A percentile compares a stretch with the other conserved stretches of the same genome.
These are phyloP conservation scores for Mycotypha africana DNA, from an alignment of 371 early-diverging fungal genomes.

Conservation along the genomic window DNA sequence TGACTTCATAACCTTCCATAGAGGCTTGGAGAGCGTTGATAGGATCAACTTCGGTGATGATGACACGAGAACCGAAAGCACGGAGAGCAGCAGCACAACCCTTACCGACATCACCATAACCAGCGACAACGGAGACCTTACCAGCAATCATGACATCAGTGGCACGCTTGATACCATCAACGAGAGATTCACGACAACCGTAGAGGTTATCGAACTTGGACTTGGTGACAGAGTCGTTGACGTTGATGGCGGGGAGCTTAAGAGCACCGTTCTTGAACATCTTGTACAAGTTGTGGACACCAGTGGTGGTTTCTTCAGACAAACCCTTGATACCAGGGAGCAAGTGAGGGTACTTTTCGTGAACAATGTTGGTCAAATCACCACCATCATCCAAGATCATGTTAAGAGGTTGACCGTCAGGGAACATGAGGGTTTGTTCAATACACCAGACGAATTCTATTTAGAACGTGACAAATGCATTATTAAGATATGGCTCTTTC, in stretches of 20 bases:
- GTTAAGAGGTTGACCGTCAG: conserved; percentile 93
- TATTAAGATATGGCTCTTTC: no score
- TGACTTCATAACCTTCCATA: conserved; percentile 99
- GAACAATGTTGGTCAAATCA: conserved; percentile 95
- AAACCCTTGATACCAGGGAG: conserved; percentile 83
- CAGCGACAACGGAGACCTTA: conserved; percentile 97
- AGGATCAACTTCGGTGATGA: conserved; percentile 98
- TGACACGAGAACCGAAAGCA: conserved; percentile 98
- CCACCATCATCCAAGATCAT: conserved; percentile 99
- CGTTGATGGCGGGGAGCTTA: conserved; percentile 98
- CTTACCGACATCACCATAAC: conserved; percentile 99
- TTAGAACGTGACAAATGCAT: no score
- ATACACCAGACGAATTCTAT: conserved; percentile 99
- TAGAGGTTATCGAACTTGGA: conserved; percentile 99
- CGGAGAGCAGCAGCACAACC: conserved; percentile 98
- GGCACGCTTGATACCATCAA: conserved; percentile 99
- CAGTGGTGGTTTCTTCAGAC: conserved; percentile 99
- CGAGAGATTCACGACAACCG: conserved; percentile 99
- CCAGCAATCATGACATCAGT: conserved; percentile 99
- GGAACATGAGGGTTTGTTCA: conserved; percentile 94
- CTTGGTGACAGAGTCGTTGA: conserved; percentile 99
- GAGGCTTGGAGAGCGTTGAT: conserved; percentile 99
- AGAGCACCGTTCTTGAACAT: conserved; percentile 93
- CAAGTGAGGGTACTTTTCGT: conserved; percentile 92
- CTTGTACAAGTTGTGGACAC: conserved; percentile 98